Evolutionary conservation across 1,139 yeast genomes (phyloP), one percentile per base, ranked within the genome.

Genomic region (Nakaseomyces delphensis): DNA sequence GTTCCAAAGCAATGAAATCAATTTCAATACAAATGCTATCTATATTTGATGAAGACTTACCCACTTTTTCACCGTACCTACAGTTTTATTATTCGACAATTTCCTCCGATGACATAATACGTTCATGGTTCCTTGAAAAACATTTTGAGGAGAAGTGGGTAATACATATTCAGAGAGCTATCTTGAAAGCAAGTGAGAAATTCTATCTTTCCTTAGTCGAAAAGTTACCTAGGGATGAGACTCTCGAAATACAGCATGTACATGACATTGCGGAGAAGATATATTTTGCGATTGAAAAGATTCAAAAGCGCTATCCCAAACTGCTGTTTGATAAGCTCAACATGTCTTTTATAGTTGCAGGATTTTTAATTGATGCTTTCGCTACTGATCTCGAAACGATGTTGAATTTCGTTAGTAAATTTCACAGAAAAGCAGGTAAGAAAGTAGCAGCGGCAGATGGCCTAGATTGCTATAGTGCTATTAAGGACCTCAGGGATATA

Each of bases 211-310:
- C 72, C 8, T 59, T 78, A 16, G 65, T 83, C 25, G 67, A 71
- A 7, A 65, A 65, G n/a, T 64, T 83, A 18, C 93, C 94, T 0
- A 67, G 84, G 46, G 89, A 83, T 54, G 69, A 71, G 44, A 68
- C 80, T 0, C 63, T 83, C 14, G 75, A 68, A 43, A 65, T 80
- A 10, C 56, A 70, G 23, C 84, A 83, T 59, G 70, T 83, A 5
- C 68, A 77, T 38, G 73, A 76, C 40, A 69, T 82, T 13, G 77
- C 82, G 2, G 81, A 79, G 43, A 60, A 62, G 30, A 70, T 84
- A 15, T 69, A 78, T 10, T 63, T 63, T 3, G 72, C 72, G 39
- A 74, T 82, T 11, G 67, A 70, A 47, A 57, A 59, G 27, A 59
- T 82, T 31, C 85, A 80, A 49, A 79, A 76, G 50, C 62, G 77